Evolutionary conservation across 169 alveolate genomes (phyloP).

Genomic region (Amoebophrya sp.): DNA sequence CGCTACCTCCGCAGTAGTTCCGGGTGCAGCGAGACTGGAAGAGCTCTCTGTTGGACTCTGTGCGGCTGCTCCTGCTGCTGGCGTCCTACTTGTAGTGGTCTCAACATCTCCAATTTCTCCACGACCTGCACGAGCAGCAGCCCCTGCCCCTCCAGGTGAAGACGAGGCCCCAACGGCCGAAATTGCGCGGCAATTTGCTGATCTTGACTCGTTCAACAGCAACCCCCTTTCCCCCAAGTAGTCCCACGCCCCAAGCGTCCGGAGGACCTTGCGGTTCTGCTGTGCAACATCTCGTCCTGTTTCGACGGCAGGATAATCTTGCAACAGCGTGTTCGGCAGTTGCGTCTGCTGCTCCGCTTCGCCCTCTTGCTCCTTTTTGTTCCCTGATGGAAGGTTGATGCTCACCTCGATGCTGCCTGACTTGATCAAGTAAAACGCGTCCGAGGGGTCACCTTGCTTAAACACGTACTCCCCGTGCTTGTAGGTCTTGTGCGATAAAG

Average conservation of each 20-base stretch:
- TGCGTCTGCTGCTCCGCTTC: neutral
- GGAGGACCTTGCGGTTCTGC: neutral
- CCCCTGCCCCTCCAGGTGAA: neutral
- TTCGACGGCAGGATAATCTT: too few species aligned
- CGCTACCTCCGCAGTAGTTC: too few species aligned
- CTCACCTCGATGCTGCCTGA: slow-evolving; percentile 41
- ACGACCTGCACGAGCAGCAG: too few species aligned
- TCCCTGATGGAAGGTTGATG: too few species aligned
- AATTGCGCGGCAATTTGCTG: neutral
- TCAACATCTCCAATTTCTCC: too few species aligned
- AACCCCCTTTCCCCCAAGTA: neutral
- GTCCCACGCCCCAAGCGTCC: neutral
- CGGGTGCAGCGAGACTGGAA: too few species aligned
- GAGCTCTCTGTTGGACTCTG: too few species aligned
- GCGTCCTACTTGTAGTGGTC: neutral
- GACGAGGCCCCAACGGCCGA: neutral
- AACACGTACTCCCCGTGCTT: neutral
- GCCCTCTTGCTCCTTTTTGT: too few species aligned
- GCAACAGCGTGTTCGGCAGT: neutral
- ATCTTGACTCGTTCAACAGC: neutral
- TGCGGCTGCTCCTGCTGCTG: neutral
- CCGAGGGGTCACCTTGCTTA: slow-evolving; percentile 53
- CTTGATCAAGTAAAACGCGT: slow-evolving; percentile 54
- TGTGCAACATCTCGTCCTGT: too few species aligned
- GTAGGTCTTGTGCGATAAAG: neutral